phyloP scores from a whole-genome alignment of 768 basidiomycete genomes.

The Lactarius deliciosus region DNA sequence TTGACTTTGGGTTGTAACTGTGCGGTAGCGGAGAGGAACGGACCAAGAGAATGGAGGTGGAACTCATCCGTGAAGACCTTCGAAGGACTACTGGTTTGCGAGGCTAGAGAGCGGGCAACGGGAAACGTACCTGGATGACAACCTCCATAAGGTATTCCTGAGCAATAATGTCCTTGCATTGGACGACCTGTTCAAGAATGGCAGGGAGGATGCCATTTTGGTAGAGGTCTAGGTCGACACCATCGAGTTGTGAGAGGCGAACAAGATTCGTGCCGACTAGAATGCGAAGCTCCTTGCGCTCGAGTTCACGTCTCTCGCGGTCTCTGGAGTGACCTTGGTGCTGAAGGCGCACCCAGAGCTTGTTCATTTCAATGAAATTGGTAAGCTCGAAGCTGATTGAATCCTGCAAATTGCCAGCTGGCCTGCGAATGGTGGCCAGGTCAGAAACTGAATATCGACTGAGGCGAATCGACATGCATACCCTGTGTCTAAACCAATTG shows the following conservation, averaged over 20 bases:
- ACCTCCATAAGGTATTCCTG: conserved; percentile 99
- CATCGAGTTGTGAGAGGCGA: conserved; percentile 90
- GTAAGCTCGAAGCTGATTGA: conserved; percentile 95
- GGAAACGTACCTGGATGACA: conserved; percentile 80
- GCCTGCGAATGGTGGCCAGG: conserved; percentile 45
- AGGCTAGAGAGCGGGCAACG: not conserved
- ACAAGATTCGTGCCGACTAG: conserved; percentile 98
- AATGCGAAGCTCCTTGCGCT: conserved; percentile 91
- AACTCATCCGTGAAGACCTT: conserved; percentile 99
- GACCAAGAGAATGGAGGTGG: conserved; percentile 92
- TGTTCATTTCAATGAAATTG: conserved; percentile 99
- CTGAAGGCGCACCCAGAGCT: conserved; percentile 97
- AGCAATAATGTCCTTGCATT: conserved; percentile 97
- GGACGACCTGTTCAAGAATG: conserved; percentile 95
- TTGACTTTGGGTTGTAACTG: conserved; percentile 97
- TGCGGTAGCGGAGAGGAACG: conserved; percentile 94
- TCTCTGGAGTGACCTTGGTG: conserved; percentile 97
- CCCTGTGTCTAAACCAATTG: conserved; percentile 83
- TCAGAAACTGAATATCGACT: not conserved
- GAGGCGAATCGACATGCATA: conserved; percentile 39
- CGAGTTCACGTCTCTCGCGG: conserved; percentile 95
- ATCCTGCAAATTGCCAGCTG: conserved; percentile 87
- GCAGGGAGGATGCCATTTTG: conserved; percentile 82
- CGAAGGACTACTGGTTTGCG: not conserved
- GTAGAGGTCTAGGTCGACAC: conserved; percentile 94